Evolutionary conservation across 2,329 filamentous ascomycete species (phyloP), one percentile per base, ranked within the genome.

Genomic region (Neofusicoccum sp.): DNA sequence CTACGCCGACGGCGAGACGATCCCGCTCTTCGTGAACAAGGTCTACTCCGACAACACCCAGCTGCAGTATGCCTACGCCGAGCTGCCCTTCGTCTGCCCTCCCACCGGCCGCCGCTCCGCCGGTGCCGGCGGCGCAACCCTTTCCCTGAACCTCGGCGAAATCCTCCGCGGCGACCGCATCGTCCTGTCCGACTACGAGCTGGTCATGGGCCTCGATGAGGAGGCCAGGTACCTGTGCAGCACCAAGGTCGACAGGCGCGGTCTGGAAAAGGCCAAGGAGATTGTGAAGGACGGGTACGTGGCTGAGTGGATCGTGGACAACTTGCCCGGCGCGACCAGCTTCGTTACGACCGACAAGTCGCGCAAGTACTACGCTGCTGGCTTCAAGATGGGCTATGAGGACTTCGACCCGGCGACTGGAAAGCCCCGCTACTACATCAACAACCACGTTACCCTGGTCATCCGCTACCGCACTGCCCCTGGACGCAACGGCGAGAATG

Each of bases 221-320:
- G 81, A 89, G 68, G 92, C 89, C 67, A 85, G 83, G 63, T 83
- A 87, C 67, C 82, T 96, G 9, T 95, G 92, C 76, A 88, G 83
- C 38, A 82, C 82, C 54, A 82, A 88, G 59, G 79, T 95, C 14
- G 83, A 84, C 64, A 82, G 84, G 40, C 79, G 80, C 47, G 88
- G 87, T 48, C 74, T 96, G 61, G 82, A 83, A 67, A 84, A 86
- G 71, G 89, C 89, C 4, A 84, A 84, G 66, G 81, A 92, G 63
- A 77, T 96, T 69, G 87, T 96, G 40, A 84, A 83, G 63, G 84
- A 92, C 58, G 90, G 89, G 36, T 96, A 95, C 73, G 86, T 95
- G n/a, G 87, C 88, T 1, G 91, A 96, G 75, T 96, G 91, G 92
- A 96, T 96, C 66, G 89, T 95, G 65, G 91, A 96, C 74, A 96